Percentiles rank a stretch among this genome's conserved stretches.
Evolutionary conservation across 192 early-diverging fungal genomes (phyloP).

Genomic region (Umbelopsis vinacea): DNA sequence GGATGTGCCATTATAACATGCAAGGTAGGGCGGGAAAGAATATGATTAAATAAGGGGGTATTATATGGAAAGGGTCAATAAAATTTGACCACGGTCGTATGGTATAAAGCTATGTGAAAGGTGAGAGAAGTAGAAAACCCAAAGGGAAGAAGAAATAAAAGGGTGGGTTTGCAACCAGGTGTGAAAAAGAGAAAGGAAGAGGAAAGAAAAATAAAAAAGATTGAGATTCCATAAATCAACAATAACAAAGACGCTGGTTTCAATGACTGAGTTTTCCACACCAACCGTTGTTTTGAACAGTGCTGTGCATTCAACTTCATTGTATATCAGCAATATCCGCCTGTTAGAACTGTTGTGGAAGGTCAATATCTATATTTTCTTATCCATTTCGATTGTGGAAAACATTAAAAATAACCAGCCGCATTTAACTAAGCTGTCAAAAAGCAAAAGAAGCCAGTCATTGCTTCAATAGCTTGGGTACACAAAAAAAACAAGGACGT

Average conservation of each 20-base stretch:
- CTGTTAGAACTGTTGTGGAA: too few species aligned
- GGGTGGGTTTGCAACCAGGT: not conserved
- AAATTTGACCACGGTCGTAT: too few species aligned
- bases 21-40: not conserved
- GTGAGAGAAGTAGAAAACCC: not conserved
- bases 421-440: too few species aligned
- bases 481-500: too few species aligned
- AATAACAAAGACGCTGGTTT: slow-evolving; percentile 1
- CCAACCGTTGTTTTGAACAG: not conserved
- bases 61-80: too few species aligned
- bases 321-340: too few species aligned
- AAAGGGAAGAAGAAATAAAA: not conserved
- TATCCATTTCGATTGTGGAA: too few species aligned
- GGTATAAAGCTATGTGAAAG: not conserved
- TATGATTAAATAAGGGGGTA: not conserved
- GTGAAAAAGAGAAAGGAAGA: not conserved
- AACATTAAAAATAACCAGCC: too few species aligned
- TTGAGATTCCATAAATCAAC: not conserved
- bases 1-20: not conserved
- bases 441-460: too few species aligned
- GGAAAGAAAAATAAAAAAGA: not conserved
- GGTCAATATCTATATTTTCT: too few species aligned
- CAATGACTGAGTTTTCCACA: slow-evolving; percentile 1
- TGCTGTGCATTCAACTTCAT: too few species aligned
- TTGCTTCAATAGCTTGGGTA: too few species aligned